phyloP scores from a whole-genome alignment of 495 filamentous ascomycete species.

The Xanthoparmelia taractica region DNA sequence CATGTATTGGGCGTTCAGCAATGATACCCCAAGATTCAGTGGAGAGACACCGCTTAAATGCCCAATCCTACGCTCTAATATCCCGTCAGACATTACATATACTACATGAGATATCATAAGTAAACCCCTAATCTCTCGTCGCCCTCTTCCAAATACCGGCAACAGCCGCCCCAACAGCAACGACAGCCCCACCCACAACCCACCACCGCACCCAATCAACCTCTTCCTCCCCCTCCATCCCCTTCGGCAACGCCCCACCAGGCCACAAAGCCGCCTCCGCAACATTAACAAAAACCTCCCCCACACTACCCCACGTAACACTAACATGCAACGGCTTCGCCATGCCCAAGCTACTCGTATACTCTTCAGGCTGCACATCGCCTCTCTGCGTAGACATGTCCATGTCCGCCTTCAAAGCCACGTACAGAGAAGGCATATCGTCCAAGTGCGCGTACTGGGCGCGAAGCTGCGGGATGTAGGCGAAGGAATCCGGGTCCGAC shows the following conservation, averaged over 20 bases:
- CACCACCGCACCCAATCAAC: slow-evolving; percentile 77
- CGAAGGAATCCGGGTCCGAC: slow-evolving; percentile 87
- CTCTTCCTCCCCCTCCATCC: slow-evolving; percentile 68
- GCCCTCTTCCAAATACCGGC: slow-evolving; percentile 65
- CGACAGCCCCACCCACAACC: slow-evolving; percentile 72
- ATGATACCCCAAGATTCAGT: not conserved
- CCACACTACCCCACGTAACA: slow-evolving; percentile 82
- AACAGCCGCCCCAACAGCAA: slow-evolving; percentile 72
- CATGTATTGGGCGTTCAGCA: not conserved
- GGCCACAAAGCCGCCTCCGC: slow-evolving; percentile 90
- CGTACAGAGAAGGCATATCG: slow-evolving; percentile 79
- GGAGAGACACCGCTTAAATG: not conserved
- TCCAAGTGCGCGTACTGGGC: slow-evolving; percentile 73
- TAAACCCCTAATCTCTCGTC: slow-evolving; percentile 25
- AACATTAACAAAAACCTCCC: slow-evolving; percentile 79
- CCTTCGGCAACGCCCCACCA: slow-evolving; percentile 77
- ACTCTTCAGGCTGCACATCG: slow-evolving; percentile 87
- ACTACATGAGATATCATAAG: not conserved
- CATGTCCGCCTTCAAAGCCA: slow-evolving; percentile 85
- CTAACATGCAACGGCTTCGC: slow-evolving; percentile 85
- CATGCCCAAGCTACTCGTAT: slow-evolving; percentile 70
- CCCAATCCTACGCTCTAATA: not conserved
- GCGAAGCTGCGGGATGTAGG: slow-evolving; percentile 77
- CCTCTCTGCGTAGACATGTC: slow-evolving; percentile 91
- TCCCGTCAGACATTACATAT: not conserved